Evolutionary conservation across 2,329 filamentous ascomycete species (phyloP).

Genomic region (Pyrenochaeta sp.): DNA sequence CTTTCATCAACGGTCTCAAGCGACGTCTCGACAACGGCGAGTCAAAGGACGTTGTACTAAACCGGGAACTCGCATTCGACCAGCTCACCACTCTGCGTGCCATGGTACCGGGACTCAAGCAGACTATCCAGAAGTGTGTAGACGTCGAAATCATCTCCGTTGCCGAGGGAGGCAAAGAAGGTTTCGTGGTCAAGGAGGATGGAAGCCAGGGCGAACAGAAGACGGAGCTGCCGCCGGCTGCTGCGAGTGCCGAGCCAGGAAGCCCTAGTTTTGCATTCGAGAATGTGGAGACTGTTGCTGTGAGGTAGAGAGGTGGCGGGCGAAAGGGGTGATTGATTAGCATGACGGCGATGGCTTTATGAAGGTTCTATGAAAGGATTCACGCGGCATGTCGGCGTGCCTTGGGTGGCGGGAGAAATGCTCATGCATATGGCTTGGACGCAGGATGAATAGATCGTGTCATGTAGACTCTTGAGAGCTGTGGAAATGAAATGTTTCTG

Average conservation of each 20-base stretch:
- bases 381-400: no score
- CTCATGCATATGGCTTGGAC: no score
- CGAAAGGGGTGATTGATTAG: background rate
- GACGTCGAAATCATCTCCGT: conserved; percentile 76
- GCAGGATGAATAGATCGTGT: no score
- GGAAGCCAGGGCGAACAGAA: conserved; percentile 65
- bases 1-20: conserved; percentile 90
- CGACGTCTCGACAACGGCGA: conserved; percentile 74
- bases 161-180: conserved; percentile 72
- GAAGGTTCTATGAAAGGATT: background rate
- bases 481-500: no score
- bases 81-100: conserved; percentile 77
- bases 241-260: conserved; percentile 81
- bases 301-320: conserved; percentile 19
- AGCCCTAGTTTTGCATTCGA: conserved; percentile 84
- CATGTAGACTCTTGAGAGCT: no score
- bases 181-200: conserved; percentile 61
- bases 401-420: no score
- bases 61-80: conserved; percentile 85
- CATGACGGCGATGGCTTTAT: background rate
- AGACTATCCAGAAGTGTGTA: conserved; percentile 72
- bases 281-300: conserved; percentile 64
- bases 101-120: conserved; percentile 82
- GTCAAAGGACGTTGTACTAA: conserved; percentile 74
- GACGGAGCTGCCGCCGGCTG: conserved; percentile 64